Conservation (phyloP, 495 filamentous ascomycete species). For the Aspergillus cavernicola region DNA sequence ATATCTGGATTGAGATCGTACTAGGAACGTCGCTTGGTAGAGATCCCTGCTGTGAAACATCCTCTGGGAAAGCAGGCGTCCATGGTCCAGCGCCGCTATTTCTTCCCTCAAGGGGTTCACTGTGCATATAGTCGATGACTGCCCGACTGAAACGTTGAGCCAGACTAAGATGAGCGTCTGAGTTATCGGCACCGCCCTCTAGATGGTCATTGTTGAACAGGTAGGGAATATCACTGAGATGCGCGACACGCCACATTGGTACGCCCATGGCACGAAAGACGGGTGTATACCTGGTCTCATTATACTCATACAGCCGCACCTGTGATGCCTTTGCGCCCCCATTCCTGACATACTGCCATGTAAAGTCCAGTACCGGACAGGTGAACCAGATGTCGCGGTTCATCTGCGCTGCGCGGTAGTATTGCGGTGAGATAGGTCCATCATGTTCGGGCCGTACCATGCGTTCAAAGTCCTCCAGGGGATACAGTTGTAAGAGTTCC, state of each 20-base stretch:
- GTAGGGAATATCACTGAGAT: slow-evolving; percentile 46
- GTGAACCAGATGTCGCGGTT: slow-evolving; percentile 45
- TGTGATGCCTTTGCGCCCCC: slow-evolving; percentile 15
- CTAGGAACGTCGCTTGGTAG: neutral
- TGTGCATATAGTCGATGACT: slow-evolving; percentile 4
- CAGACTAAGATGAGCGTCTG: slow-evolving; percentile 14
- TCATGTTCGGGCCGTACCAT: slow-evolving; percentile 15
- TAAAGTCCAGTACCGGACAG: slow-evolving; percentile 41
- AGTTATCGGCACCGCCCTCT: slow-evolving; percentile 21
- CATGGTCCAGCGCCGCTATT: neutral
- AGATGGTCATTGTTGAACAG: slow-evolving; percentile 30
- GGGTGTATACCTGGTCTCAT: slow-evolving; percentile 38
- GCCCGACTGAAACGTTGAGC: slow-evolving; percentile 3
- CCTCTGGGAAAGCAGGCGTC: neutral
- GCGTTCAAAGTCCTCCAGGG: slow-evolving; percentile 31
- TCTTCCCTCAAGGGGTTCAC: neutral
- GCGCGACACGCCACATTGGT: slow-evolving; percentile 35
- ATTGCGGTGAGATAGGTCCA: slow-evolving; percentile 30
- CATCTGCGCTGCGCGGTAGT: slow-evolving; percentile 41
- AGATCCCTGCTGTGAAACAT: neutral
- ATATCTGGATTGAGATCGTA: slow-evolving; percentile 7
- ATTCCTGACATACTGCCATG: slow-evolving; percentile 31
- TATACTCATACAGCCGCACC: slow-evolving; percentile 40
- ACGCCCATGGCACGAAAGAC: slow-evolving; percentile 26
- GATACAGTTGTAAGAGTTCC: slow-evolving; percentile 31